These are phyloP conservation scores for Coniochaeta sp. DNA, from an alignment of 2,329 filamentous ascomycete species.

Conservation along the genomic window DNA sequence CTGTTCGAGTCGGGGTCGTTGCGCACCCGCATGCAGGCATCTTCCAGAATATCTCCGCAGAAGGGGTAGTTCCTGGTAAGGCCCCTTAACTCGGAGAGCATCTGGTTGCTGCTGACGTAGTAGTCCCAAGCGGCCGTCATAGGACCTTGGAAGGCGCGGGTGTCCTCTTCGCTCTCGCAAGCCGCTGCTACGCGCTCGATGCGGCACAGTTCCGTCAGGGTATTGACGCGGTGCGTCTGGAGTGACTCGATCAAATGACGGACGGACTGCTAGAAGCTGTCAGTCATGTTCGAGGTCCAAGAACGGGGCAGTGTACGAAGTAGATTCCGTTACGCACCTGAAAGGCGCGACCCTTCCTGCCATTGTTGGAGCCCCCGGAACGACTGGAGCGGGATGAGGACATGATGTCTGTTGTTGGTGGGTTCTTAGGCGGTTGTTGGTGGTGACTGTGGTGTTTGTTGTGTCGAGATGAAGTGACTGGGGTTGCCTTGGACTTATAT, in stretches of 20 bases:
- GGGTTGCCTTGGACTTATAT: too few relatives aligned
- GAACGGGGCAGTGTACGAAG: conserved; percentile 16
- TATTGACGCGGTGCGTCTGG: conserved; percentile 63
- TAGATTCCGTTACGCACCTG: conserved; percentile 22
- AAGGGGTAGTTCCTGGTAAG: conserved; percentile 63
- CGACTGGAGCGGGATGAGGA: conserved; percentile 21
- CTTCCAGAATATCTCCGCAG: conserved; percentile 55
- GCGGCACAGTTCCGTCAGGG: conserved; percentile 63
- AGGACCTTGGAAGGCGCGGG: conserved; percentile 49
- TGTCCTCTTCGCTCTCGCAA: conserved; percentile 51
- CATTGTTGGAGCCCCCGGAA: conserved; percentile 11
- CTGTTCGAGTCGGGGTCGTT: conserved; percentile 58
- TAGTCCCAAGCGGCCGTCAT: conserved; percentile 67
- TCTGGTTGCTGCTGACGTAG: conserved; percentile 64
- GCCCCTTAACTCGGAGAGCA: conserved; percentile 62
- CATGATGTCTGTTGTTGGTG: conserved; percentile 12
- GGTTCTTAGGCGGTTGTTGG: conserved; percentile 1
- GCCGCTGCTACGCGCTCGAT: conserved; percentile 60
- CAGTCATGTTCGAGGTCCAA: not conserved
- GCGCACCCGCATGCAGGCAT: conserved; percentile 58
- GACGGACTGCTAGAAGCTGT: conserved; percentile 22
- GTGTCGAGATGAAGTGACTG: too few relatives aligned
- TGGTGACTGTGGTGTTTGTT: conserved; percentile 5
- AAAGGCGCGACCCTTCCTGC: conserved; percentile 19
- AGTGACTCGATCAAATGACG: conserved; percentile 56